Evolutionary conservation across 345 rosid species (phyloP), one percentile per base, ranked within the genome.

Genomic region (Euphorbia peplus): DNA sequence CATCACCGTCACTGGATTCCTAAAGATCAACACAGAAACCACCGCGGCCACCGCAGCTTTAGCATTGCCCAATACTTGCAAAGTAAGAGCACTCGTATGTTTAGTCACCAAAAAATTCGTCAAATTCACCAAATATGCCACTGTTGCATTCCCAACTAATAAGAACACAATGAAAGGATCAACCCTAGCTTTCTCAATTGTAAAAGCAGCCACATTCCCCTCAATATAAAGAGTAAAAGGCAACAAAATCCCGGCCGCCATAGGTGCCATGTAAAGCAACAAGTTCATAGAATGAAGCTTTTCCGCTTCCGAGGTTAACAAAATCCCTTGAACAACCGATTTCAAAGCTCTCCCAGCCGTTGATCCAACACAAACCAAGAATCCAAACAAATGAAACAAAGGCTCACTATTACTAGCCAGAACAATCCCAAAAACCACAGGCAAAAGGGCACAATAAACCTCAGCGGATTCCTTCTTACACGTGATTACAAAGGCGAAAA

Each of bases 1-100:
- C 98, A 95, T 95, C 59, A 81, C 84, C 0, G 93, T 90, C 72
- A 95, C 99, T 62, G 99, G 99, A 78, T 91, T 95, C 83, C 90
- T 83, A 69, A 95, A 95, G 62, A 91, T 90, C 79, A 95, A 63
- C 50, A 95, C 92, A 18, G 99, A 95, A 18, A 95, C 96, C 22
- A 88, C 91, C 4, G 99, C 99, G 0, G 99, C 99, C 77, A 88
- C 84, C 0, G 98, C 99, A 0, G 99, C 99, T 80, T 95, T 95
- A n/a, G 96, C 98, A 73, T 95, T 95, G 19, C 99, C 99, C n/a
- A 91, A 76, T 66, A 95, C 99, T 81, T 95, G 99, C 72, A 95
- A 71, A 51, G 99, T 95, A 70, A 95, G 81, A 9, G 99, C 99
- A 74, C 99, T 91, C 2, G 99, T 95, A 79, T 95, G 97, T 84